Evolutionary conservation across 106 monocot species (phyloP), one percentile per base, ranked within the genome.

Genomic region (Phalaenopsis equestris): DNA sequence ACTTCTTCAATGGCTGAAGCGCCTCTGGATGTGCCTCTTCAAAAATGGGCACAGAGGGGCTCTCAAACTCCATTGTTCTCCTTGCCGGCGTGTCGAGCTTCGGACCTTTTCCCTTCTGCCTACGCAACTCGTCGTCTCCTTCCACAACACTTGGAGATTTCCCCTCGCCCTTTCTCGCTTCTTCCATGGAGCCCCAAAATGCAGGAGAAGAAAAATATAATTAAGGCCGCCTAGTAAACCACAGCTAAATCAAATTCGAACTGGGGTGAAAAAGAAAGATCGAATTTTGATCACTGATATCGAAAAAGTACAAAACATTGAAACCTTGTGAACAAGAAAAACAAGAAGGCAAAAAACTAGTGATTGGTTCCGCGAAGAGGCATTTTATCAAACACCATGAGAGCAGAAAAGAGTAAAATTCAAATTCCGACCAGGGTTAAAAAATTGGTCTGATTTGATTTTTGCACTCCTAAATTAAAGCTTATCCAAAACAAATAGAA

Each of bases 41-140:
- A 65, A 65, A 65, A 65, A 23, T 1, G n/a, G 64, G 64, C 64
- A 65, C n/a, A n/a, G 64, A 7, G 23, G 64, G 64, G 19, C n/a
- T 65, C n/a, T 19, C 23, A 19, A 4, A 21, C 64, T 65, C 64
- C 19, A 21, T 21, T 65, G 24, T 6, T 65, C 64, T 65, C 36
- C 41, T 7, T 11, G 19, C 42, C 49, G 17, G 76, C 11, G 76
- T 76, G 23, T 76, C 49, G 21, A 76, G 19, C 23, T 76, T 46
- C 49, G 52, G 49, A 11, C 49, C 76, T 49, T 76, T 76, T 4
- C 76, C 76, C 42, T 76, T 76, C 76, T 48, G 76, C n/a, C 48
- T 73, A 38, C 57, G 12, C 1, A 2, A 18, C 11, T 56, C 57
- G 15, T 56, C 57, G 15, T 41, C 64, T 24, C 64, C 41, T 56